Percentiles rank a stretch among this genome's conserved stretches.
Conservation (phyloP, 2,329 filamentous ascomycete species). For the Sphaerulina populicola region DNA sequence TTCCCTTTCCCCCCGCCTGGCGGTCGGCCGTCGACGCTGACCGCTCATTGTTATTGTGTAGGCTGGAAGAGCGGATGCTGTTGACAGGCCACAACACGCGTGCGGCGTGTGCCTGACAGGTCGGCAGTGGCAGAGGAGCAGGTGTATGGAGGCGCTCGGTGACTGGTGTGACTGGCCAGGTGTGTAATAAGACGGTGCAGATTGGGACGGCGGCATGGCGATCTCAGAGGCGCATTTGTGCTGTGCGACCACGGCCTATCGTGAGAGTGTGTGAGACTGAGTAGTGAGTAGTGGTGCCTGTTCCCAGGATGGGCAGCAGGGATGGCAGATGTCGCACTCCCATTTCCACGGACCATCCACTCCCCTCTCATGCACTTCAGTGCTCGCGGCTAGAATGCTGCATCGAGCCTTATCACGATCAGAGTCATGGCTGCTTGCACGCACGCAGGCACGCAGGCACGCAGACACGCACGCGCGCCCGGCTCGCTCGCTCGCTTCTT, state of each 20-base stretch:
- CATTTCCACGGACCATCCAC: constrained; percentile 13
- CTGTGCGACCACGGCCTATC: constrained; percentile 15
- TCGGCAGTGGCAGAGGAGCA: constrained; percentile 14
- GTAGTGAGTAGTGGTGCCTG: neutral
- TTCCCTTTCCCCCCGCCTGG: neutral
- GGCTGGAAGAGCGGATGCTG: constrained; percentile 17
- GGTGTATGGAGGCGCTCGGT: constrained; percentile 7
- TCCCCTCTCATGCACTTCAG: neutral
- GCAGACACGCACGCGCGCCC: too few relatives aligned
- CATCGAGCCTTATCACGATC: constrained; percentile 15
- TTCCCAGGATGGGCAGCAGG: constrained; percentile 16
- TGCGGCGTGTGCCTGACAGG: constrained; percentile 18
- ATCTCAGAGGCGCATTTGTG: constrained; percentile 10
- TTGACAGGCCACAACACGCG: constrained; percentile 19
- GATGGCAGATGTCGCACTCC: constrained; percentile 16
- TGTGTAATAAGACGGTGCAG: constrained; percentile 7
- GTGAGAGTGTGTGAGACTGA: neutral
- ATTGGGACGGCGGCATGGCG: constrained; percentile 7
- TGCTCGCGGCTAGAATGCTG: constrained; percentile 11
- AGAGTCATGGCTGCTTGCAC: constrained; percentile 14
- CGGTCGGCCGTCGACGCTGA: neutral
- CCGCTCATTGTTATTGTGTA: neutral
- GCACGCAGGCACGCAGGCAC: neutral
- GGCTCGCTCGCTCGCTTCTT: too few relatives aligned
- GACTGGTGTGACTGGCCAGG: constrained; percentile 8